Percentiles rank a stretch among this genome's conserved stretches.
Conservation (phyloP, 257 asterid species). For the Oldenlandia corymbosa region DNA sequence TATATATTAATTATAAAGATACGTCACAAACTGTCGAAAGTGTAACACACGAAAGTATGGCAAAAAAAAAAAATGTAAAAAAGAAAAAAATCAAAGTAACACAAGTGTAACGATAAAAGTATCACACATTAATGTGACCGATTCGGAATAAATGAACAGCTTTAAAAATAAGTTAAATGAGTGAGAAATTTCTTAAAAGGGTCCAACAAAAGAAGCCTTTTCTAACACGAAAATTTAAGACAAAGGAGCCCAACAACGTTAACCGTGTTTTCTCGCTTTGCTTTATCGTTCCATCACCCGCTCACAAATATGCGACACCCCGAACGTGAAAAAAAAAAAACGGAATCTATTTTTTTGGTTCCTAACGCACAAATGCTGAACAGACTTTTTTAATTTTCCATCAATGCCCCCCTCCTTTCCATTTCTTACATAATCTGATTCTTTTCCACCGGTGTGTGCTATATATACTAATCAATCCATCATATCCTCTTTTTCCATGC, state of each 20-base stretch:
- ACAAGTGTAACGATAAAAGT: too few relatives aligned
- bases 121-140: too few relatives aligned
- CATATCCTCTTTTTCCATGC: constrained; percentile 15
- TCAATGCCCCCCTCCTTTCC: constrained; percentile 27
- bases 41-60: too few relatives aligned
- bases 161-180: background rate
- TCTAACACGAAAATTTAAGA: background rate
- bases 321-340: constrained; percentile 31
- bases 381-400: constrained; percentile 1
- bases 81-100: too few relatives aligned
- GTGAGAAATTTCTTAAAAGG: background rate
- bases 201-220: constrained; percentile 9
- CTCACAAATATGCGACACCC: constrained; percentile 37
- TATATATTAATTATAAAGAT: too few relatives aligned
- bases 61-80: too few relatives aligned
- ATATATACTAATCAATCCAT: constrained; percentile 31
- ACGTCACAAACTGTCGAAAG: too few relatives aligned
- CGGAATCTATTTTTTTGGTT: constrained; percentile 26
- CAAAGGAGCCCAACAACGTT: background rate
- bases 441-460: constrained; percentile 8
- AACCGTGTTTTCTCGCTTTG: too few relatives aligned
- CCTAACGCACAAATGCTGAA: background rate
- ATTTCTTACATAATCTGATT: constrained; percentile 3
- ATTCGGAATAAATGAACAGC: too few relatives aligned
- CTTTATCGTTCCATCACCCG: too few relatives aligned